phyloP scores from a whole-genome alignment of 148 eudicot species.

The Chenopodium quinoa region DNA sequence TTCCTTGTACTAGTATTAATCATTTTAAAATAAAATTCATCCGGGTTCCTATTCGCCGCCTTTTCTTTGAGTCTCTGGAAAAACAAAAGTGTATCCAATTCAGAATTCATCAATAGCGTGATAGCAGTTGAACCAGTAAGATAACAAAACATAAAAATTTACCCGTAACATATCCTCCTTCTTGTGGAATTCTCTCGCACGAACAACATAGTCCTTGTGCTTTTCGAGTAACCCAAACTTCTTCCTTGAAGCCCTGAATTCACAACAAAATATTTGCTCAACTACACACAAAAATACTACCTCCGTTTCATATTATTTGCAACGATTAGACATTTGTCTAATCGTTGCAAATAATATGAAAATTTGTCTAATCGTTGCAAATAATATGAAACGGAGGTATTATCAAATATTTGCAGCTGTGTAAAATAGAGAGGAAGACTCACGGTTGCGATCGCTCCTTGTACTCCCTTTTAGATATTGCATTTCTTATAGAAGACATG shows the following conservation, averaged over 20 bases:
- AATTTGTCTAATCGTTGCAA: too few relatives aligned
- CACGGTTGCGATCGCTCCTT: constrained; percentile 93
- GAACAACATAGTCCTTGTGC: constrained; percentile 77
- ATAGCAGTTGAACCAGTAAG: background rate
- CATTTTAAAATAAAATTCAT: constrained; percentile 85
- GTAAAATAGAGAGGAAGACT: constrained; percentile 27
- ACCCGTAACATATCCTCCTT: constrained; percentile 75
- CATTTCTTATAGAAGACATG: constrained; percentile 83
- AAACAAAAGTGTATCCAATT: background rate
- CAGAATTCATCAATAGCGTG: background rate
- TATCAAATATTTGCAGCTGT: background rate
- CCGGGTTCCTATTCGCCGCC: constrained; percentile 78
- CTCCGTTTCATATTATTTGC: too few relatives aligned
- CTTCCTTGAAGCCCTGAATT: constrained; percentile 45
- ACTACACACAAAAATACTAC: too few relatives aligned
- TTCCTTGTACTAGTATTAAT: constrained; percentile 49
- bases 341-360: too few relatives aligned
- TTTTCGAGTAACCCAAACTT: constrained; percentile 83
- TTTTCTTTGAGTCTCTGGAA: constrained; percentile 71
- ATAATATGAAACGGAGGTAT: too few relatives aligned
- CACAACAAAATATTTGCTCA: background rate
- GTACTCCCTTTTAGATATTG: constrained; percentile 59
- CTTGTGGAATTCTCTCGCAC: constrained; percentile 70
- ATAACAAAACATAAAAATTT: background rate
- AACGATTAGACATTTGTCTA: too few relatives aligned